Conservation (phyloP, 1,284 basidiomycete species). For the Ceratobasidium theobromae region DNA sequence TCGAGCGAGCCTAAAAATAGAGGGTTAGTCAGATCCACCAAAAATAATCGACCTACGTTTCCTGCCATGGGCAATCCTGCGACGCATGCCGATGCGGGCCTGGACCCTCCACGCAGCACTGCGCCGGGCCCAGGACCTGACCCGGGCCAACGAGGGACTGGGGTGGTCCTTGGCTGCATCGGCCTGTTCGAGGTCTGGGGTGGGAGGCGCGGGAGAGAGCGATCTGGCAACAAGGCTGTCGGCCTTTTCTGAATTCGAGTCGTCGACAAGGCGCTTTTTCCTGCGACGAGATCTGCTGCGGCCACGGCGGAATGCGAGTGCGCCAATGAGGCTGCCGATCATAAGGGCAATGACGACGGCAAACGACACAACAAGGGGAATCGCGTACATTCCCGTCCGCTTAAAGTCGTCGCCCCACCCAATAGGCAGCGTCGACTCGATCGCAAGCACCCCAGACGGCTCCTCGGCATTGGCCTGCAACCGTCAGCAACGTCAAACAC, state of each 20-base stretch:
- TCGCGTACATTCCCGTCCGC: constrained; percentile 22
- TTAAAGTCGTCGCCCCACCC: constrained; percentile 11
- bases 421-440: constrained; percentile 17
- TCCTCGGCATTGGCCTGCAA: background rate
- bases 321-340: constrained; percentile 24
- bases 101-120: constrained; percentile 10
- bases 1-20: background rate
- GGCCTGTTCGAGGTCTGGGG: background rate
- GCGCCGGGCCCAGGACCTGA: constrained; percentile 19
- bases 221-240: background rate
- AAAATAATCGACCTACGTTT: constrained; percentile 24
- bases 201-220: background rate
- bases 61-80: background rate
- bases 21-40: background rate
- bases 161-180: background rate
- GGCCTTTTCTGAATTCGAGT: background rate
- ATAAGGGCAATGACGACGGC: constrained; percentile 26
- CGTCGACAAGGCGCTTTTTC: constrained; percentile 1
- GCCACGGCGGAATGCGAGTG: constrained; percentile 1
- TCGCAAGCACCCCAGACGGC: constrained; percentile 1
- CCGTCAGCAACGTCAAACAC: no score
- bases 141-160: background rate
- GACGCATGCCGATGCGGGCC: constrained; percentile 14
- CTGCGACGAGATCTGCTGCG: background rate
- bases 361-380: constrained; percentile 23